These are phyloP conservation scores for Mucor lusitanicus DNA, from an alignment of 371 early-diverging fungal genomes.

Conservation along the genomic window DNA sequence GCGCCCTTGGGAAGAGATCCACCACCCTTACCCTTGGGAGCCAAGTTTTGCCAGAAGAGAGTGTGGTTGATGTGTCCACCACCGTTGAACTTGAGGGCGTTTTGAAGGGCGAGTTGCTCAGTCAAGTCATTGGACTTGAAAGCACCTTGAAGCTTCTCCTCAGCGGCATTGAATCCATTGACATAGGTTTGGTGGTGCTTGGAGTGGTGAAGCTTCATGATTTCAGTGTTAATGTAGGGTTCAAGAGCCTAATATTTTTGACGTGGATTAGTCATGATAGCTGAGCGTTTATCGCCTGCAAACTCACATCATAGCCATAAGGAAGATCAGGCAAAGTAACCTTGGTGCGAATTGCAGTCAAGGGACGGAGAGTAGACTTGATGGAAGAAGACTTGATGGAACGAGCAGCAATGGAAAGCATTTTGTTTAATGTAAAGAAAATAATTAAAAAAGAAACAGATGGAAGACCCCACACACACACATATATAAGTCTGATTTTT, in stretches of 20 bases:
- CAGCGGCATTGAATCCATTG: constrained; percentile 57
- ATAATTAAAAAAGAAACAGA: constrained; percentile 6
- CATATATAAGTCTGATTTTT: background rate
- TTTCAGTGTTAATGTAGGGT: constrained; percentile 91
- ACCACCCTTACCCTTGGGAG: constrained; percentile 62
- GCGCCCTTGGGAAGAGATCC: constrained; percentile 25
- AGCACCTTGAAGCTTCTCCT: constrained; percentile 75
- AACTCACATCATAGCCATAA: constrained; percentile 66
- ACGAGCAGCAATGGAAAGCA: constrained; percentile 54
- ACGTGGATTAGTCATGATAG: background rate
- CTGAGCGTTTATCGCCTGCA: background rate
- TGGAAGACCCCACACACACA: constrained; percentile 6
- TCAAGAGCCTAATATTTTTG: constrained; percentile 73
- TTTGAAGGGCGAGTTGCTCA: constrained; percentile 77
- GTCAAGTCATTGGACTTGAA: constrained; percentile 71
- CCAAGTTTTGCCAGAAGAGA: constrained; percentile 95
- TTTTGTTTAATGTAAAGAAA: constrained; percentile 11
- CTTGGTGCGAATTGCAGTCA: constrained; percentile 61
- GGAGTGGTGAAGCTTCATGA: constrained; percentile 95
- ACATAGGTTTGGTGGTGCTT: constrained; percentile 94
- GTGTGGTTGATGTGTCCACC: constrained; percentile 99
- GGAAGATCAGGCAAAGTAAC: constrained; percentile 77
- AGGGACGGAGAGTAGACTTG: constrained; percentile 45
- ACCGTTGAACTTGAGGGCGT: constrained; percentile 90
- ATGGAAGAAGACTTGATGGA: constrained; percentile 35